Conservation (phyloP, 2,329 filamentous ascomycete species). For the Fusarium sp. region DNA sequence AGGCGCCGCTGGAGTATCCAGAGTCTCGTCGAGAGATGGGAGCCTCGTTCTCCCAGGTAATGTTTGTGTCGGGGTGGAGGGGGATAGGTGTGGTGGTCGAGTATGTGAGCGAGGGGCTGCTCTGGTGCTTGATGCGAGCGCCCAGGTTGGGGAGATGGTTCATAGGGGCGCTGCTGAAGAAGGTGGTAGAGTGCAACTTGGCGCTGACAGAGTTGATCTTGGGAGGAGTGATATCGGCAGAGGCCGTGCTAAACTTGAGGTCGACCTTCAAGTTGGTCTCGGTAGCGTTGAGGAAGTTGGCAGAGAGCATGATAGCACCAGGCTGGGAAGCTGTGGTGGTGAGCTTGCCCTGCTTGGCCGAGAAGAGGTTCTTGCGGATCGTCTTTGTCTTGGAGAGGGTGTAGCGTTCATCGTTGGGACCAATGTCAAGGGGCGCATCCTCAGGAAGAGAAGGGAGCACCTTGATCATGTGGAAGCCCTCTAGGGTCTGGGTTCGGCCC, state of each 20-base stretch:
- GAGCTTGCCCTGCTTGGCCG: slow-evolving; percentile 61
- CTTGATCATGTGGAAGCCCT: slow-evolving; percentile 58
- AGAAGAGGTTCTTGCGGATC: slow-evolving; percentile 63
- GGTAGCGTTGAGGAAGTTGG: slow-evolving; percentile 58
- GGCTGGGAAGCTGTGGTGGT: slow-evolving; percentile 59
- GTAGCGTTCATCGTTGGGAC: slow-evolving; percentile 60
- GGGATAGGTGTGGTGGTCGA: slow-evolving; percentile 56
- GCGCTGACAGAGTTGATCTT: slow-evolving; percentile 59
- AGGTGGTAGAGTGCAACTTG: slow-evolving; percentile 64
- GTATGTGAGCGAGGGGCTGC: slow-evolving; percentile 59
- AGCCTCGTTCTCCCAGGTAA: slow-evolving; percentile 55
- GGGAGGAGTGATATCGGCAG: slow-evolving; percentile 56
- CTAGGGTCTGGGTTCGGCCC: slow-evolving; percentile 49
- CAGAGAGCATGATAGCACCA: slow-evolving; percentile 59
- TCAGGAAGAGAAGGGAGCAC: slow-evolving; percentile 63
- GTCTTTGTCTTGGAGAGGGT: slow-evolving; percentile 62
- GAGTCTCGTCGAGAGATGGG: slow-evolving; percentile 59
- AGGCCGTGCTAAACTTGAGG: slow-evolving; percentile 59
- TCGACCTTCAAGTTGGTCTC: slow-evolving; percentile 56
- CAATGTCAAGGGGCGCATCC: slow-evolving; percentile 62
- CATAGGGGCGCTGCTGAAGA: slow-evolving; percentile 60
- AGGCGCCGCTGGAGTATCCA: slow-evolving; percentile 60
- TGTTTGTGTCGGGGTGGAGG: slow-evolving; percentile 47
- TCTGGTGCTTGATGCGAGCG: slow-evolving; percentile 52
- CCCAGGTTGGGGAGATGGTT: slow-evolving; percentile 62